A percentile compares a stretch with the other conserved stretches of the same genome.
These are phyloP conservation scores for Inonotus obliquus DNA, from an alignment of 1,284 basidiomycete genomes.

Conservation along the genomic window DNA sequence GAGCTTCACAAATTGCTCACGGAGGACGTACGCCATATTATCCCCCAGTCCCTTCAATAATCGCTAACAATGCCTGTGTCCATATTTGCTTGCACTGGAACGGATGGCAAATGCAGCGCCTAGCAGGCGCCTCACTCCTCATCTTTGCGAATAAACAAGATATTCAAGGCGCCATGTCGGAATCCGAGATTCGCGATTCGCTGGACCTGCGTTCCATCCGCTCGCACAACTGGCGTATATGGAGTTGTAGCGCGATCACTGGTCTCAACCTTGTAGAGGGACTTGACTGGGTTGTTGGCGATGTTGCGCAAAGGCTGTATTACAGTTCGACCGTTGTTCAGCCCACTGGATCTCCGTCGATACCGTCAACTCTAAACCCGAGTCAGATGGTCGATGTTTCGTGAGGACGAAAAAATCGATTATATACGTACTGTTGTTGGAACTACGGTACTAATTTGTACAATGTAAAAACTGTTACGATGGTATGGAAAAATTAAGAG, in stretches of 20 bases:
- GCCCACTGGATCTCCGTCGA: background rate
- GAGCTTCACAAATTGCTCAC: slow-evolving; percentile 84
- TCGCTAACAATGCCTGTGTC: slow-evolving; percentile 14
- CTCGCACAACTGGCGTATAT: slow-evolving; percentile 88
- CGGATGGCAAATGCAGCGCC: slow-evolving; percentile 64
- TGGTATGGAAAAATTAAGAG: background rate
- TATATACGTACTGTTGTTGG: background rate
- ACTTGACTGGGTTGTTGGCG: slow-evolving; percentile 91
- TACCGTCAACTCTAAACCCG: background rate
- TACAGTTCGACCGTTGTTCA: slow-evolving; percentile 37
- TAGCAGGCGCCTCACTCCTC: slow-evolving; percentile 91
- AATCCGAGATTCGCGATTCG: slow-evolving; percentile 75
- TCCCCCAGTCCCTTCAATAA: slow-evolving; percentile 18
- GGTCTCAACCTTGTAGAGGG: slow-evolving; percentile 83
- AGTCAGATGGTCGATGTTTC: background rate
- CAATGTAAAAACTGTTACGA: background rate
- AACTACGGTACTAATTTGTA: background rate
- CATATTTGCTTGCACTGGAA: slow-evolving; percentile 16
- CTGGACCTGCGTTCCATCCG: slow-evolving; percentile 74
- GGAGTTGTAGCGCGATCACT: slow-evolving; percentile 89
- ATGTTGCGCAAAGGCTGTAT: slow-evolving; percentile 80
- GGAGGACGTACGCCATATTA: slow-evolving; percentile 76
- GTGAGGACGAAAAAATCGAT: background rate
- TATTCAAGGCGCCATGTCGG: slow-evolving; percentile 80
- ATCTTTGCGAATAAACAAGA: slow-evolving; percentile 99